Conservation (phyloP, 805 yeast species). For the Saturnispora serradocipensis region DNA sequence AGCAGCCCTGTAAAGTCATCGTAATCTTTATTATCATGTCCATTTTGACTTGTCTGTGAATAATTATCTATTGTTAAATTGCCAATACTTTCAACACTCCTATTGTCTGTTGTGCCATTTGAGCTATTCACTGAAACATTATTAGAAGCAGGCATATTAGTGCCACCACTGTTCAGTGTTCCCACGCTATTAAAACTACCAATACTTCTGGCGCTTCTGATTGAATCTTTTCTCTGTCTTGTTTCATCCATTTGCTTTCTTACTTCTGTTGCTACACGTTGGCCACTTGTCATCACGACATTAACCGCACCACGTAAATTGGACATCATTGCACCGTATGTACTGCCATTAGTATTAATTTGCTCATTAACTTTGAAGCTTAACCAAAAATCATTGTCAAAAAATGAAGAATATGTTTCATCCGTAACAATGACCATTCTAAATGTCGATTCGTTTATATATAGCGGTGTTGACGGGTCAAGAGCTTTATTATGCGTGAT, state of each 20-base stretch:
- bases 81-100: conserved; percentile 11
- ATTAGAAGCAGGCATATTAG: not conserved
- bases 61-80: not conserved
- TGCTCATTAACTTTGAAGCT: conserved; percentile 55
- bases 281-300: conserved; percentile 84
- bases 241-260: conserved; percentile 78
- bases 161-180: not conserved
- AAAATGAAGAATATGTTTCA: conserved; percentile 83
- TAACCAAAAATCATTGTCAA: conserved; percentile 56
- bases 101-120: conserved; percentile 7
- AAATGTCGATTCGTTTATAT: conserved; percentile 74
- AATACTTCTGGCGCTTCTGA: conserved; percentile 6
- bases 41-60: not conserved
- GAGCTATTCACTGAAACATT: not conserved
- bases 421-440: conserved; percentile 92
- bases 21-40: conserved; percentile 5
- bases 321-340: conserved; percentile 30
- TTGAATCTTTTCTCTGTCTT: conserved; percentile 24
- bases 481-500: conserved; percentile 62
- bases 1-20: conserved; percentile 4
- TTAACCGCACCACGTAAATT: conserved; percentile 83
- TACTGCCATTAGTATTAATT: conserved; percentile 30
- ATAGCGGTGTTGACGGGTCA: conserved; percentile 70
- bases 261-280: conserved; percentile 83
- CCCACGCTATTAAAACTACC: conserved; percentile 3